Evolutionary conservation across 306 rosid species (phyloP), one percentile per base, ranked within the genome.

Genomic region (Rosa chinensis): DNA sequence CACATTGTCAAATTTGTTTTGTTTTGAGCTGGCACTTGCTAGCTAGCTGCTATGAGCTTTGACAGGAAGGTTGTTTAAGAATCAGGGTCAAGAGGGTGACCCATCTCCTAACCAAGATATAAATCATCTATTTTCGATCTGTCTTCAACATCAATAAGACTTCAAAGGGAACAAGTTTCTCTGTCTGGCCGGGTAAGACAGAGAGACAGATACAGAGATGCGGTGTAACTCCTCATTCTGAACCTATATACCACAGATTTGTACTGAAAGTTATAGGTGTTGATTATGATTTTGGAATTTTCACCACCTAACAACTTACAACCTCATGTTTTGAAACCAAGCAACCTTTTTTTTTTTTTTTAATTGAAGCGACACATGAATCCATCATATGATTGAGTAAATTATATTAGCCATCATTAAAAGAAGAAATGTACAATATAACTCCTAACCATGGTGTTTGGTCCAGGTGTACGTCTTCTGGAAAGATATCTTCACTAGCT

Each of bases 1-100:
- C 39, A 61, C 3, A 25, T 25, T 25, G 66, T 11, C 18, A 10
- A 61, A 5, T 61, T 11, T 61, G 37, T 59, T 23, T 23, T 58
- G 37, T 61, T 61, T 62, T 25, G 40, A 20, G 35, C 5, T 62
- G 67, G 17, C 18, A 62, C 39, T 25, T 11, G 67, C 67, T 62
- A 62, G 67, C 67, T 62, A 62, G 67, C 40, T 25, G 67, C 40
- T 11, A 25, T 62, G 67, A 62, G 67, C 39, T 62, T 62, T 62
- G 67, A 28, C 67, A 25, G 67, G 67, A 11, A 62, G 67, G 16
- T 62, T 21, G 40, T 62, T 62, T 23, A 12, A 28, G 4, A 62
- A 25, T 25, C 67, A 62, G 40, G 67, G 37, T 25, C 18, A 4
- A 28, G 67, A 62, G 40, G 0, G 40, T 12, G 67, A 62, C 40